phyloP scores from a whole-genome alignment of 1,284 basidiomycete genomes.

The Irpex lacteus region DNA sequence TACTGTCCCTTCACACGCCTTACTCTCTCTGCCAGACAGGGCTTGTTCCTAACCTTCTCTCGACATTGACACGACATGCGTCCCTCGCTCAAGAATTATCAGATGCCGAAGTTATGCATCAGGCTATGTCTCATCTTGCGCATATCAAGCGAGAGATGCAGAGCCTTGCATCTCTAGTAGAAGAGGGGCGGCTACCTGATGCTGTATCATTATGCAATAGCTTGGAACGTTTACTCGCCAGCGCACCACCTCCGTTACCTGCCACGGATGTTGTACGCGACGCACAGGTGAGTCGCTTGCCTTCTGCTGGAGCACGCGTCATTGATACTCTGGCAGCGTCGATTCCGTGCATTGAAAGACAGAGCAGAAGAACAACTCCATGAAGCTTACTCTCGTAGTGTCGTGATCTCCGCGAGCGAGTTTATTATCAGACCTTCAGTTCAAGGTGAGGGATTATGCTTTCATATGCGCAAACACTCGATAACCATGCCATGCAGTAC shows the following conservation, averaged over 20 bases:
- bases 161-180: constrained; percentile 41
- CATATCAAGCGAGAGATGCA: constrained; percentile 45
- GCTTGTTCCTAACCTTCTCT: constrained; percentile 53
- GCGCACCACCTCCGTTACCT: constrained; percentile 50
- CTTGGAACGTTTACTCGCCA: constrained; percentile 43
- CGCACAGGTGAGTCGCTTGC: constrained; percentile 46
- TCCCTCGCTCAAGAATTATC: constrained; percentile 55
- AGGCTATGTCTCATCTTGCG: constrained; percentile 52
- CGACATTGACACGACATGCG: constrained; percentile 52
- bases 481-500: constrained; percentile 38
- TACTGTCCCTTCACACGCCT: not conserved
- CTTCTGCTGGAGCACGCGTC: constrained; percentile 7
- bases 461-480: not conserved
- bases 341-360: constrained; percentile 51
- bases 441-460: constrained; percentile 43
- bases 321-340: constrained; percentile 38
- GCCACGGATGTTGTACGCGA: constrained; percentile 51
- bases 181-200: constrained; percentile 58
- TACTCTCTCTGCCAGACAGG: not conserved
- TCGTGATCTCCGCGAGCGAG: constrained; percentile 48
- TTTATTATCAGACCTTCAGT: constrained; percentile 51
- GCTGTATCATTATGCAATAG: constrained; percentile 44
- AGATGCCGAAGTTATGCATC: constrained; percentile 48
- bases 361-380: constrained; percentile 68
- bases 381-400: constrained; percentile 60